phyloP scores from a whole-genome alignment of 176 grass and related monocot species.

The Carex parvula region DNA sequence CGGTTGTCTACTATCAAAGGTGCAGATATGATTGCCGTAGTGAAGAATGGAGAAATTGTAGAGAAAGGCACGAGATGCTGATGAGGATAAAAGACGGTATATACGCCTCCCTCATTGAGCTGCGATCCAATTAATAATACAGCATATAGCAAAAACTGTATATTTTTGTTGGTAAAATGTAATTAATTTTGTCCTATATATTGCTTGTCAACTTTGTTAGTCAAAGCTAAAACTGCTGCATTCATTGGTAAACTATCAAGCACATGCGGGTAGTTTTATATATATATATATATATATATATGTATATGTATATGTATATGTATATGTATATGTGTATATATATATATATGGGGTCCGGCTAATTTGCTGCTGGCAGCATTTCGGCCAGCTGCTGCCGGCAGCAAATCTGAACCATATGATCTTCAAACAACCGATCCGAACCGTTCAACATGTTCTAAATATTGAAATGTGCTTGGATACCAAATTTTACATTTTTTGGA shows the following conservation, averaged over 20 bases:
- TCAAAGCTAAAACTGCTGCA: not conserved
- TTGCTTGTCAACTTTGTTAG: not conserved
- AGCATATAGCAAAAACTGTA: slow-evolving; percentile 7
- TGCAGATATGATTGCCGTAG: slow-evolving; percentile 29
- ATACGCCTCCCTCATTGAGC: slow-evolving; percentile 38
- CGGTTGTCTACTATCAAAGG: slow-evolving; percentile 37
- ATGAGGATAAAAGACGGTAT: slow-evolving; percentile 25
- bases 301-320: too few relatives aligned
- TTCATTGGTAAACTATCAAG: not conserved
- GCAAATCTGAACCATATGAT: too few relatives aligned
- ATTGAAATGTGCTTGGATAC: too few relatives aligned
- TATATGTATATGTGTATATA: too few relatives aligned
- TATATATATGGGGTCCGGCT: too few relatives aligned
- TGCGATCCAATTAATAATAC: slow-evolving; percentile 10
- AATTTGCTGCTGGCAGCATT: too few relatives aligned
- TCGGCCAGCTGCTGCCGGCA: too few relatives aligned
- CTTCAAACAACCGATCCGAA: too few relatives aligned
- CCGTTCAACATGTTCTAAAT: too few relatives aligned
- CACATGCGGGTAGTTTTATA: not conserved
- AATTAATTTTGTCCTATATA: not conserved
- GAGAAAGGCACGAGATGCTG: slow-evolving; percentile 31
- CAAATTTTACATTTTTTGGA: too few relatives aligned
- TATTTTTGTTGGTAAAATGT: not conserved
- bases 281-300: too few relatives aligned
- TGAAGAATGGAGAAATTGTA: slow-evolving; percentile 38